phyloP scores from a whole-genome alignment of 1,284 basidiomycete species.

The Phellopilus nigrolimitatus region DNA sequence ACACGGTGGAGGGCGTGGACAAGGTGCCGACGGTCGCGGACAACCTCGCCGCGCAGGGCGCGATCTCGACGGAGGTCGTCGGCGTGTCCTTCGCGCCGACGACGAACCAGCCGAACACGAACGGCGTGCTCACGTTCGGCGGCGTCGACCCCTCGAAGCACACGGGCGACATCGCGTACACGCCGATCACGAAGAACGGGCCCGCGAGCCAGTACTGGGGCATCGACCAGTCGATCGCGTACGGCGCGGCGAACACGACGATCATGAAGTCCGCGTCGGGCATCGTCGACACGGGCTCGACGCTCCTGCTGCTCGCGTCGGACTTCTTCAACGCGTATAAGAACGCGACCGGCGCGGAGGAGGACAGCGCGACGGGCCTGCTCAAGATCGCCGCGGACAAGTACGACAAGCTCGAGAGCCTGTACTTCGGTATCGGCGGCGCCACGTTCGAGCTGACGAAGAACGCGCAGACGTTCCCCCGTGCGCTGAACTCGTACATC shows the following conservation, averaged over 20 bases:
- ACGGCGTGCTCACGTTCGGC: constrained; percentile 25
- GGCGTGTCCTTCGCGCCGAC: constrained; percentile 35
- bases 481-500: constrained; percentile 20
- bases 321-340: constrained; percentile 22
- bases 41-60: constrained; percentile 32
- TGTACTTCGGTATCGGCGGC: constrained; percentile 21
- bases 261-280: constrained; percentile 24
- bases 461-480: constrained; percentile 23
- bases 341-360: constrained; percentile 16
- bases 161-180: constrained; percentile 18
- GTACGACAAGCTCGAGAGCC: constrained; percentile 19
- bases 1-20: constrained; percentile 17
- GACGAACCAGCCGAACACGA: constrained; percentile 13
- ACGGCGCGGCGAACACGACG: constrained; percentile 21
- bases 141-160: constrained; percentile 23
- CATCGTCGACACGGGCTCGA: constrained; percentile 26
- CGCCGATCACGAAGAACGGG: constrained; percentile 19
- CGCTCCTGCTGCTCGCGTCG: constrained; percentile 20
- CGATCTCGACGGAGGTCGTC: constrained; percentile 28
- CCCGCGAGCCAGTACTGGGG: constrained; percentile 34
- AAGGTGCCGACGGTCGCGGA: constrained; percentile 35
- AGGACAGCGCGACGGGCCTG: constrained; percentile 21
- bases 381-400: constrained; percentile 18
- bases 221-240: constrained; percentile 30
- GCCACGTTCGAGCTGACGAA: constrained; percentile 21